Evolutionary conservation across 2,329 filamentous ascomycete genomes (phyloP), one percentile per base, ranked within the genome.

Genomic region (Penicillium olsonii): DNA sequence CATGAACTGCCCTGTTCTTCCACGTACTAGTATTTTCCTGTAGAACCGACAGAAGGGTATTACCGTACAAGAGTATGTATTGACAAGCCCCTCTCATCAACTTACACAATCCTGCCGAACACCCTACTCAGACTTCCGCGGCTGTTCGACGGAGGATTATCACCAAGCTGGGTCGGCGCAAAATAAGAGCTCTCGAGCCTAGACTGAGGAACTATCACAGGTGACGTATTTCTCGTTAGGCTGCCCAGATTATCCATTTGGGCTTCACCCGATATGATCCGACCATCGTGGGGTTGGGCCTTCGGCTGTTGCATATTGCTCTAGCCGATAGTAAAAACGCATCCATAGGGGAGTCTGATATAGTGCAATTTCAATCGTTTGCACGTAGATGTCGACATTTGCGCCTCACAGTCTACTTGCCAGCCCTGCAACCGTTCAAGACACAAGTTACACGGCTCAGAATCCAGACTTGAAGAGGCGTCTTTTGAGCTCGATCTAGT

Each of bases 361-460:
- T n/a, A n/a, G n/a, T n/a, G n/a, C n/a, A n/a, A n/a, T n/a, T n/a
- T n/a, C n/a, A n/a, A n/a, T n/a, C n/a, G n/a, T n/a, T n/a, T n/a
- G n/a, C n/a, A n/a, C n/a, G n/a, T n/a, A n/a, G n/a, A n/a, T n/a
- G n/a, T n/a, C n/a, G n/a, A n/a, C n/a, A n/a, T n/a, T n/a, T n/a
- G n/a, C n/a, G n/a, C n/a, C n/a, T n/a, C n/a, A n/a, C n/a, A n/a
- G n/a, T n/a, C n/a, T n/a, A 42, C 33, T n/a, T 41, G 29, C 20
- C 15, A 35, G 18, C 26, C 40, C 17, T 37, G 40, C 22, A 45
- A 27, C 10, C 41, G 29, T 59, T 49, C 48, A 46, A 58, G 57
- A 55, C 58, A 48, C 48, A 52, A 56, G 58, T 61, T 56, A 61
- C 58, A 60, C 56, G 31, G 22, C 38, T 18, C 34, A 38, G 1